These are phyloP conservation scores for Neurospora hispaniola DNA, from an alignment of 495 filamentous ascomycete genomes.

Conservation along the genomic window DNA sequence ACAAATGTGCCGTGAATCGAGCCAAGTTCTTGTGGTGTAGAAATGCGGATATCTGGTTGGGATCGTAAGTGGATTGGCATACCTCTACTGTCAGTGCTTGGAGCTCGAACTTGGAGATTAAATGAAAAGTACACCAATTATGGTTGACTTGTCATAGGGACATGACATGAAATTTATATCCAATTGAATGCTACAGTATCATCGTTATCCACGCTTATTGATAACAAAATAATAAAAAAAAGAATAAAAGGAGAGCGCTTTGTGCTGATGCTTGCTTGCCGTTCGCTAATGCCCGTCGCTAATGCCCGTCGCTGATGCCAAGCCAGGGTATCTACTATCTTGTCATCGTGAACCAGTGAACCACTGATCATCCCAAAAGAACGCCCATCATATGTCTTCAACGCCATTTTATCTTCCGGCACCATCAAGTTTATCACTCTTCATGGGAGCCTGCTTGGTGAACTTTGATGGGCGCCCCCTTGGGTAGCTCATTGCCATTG, in stretches of 20 bases:
- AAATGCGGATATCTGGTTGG: no score
- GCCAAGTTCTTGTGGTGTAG: no score
- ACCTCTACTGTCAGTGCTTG: background rate
- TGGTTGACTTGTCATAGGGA: background rate
- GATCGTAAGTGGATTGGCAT: background rate
- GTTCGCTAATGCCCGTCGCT: background rate
- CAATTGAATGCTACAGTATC: background rate
- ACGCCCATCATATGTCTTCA: background rate
- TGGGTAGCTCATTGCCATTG: constrained; percentile 33
- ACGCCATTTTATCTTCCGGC: background rate
- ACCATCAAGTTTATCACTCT: constrained; percentile 25
- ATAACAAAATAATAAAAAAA: background rate
- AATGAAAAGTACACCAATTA: background rate
- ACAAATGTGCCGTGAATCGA: no score
- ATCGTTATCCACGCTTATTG: no score
- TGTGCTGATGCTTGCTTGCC: background rate
- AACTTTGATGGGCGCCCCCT: constrained; percentile 21
- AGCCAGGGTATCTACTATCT: background rate
- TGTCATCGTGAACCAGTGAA: background rate
- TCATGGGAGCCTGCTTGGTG: constrained; percentile 39
- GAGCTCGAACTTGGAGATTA: background rate
- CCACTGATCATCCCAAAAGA: background rate
- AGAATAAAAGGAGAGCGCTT: background rate
- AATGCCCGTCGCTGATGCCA: background rate
- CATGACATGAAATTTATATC: background rate